phyloP scores from a whole-genome alignment of 106 monocot species.

The Acanthochlamys bracteata region DNA sequence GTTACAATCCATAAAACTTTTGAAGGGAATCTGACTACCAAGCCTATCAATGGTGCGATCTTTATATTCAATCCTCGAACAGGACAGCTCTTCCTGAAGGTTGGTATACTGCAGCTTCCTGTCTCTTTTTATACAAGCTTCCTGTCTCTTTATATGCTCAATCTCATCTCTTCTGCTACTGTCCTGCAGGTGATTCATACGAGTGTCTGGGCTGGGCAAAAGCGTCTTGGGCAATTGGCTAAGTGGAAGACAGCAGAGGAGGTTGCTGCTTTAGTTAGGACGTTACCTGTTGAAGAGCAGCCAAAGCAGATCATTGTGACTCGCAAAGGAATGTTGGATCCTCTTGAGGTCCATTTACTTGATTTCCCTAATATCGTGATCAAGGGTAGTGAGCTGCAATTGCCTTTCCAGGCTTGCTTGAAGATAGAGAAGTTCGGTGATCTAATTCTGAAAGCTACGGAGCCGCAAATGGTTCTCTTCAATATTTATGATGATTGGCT shows the following conservation, averaged over 20 bases:
- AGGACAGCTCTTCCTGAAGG: slow-evolving; percentile 96
- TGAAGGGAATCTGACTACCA: slow-evolving; percentile 98
- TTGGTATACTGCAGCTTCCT: slow-evolving; percentile 10
- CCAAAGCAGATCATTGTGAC: slow-evolving; percentile 99
- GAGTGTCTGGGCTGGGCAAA: slow-evolving; percentile 99
- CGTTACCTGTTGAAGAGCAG: slow-evolving; percentile 96
- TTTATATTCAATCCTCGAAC: slow-evolving; percentile 99
- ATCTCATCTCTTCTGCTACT: neutral
- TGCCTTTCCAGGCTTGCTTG: slow-evolving; percentile 98
- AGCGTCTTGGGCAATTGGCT: slow-evolving; percentile 97
- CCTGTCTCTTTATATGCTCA: neutral
- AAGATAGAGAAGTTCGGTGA: slow-evolving; percentile 99
- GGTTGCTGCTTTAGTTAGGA: slow-evolving; percentile 92
- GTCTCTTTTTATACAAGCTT: neutral
- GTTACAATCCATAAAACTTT: slow-evolving; percentile 99
- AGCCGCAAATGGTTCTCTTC: slow-evolving; percentile 99
- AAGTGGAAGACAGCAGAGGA: slow-evolving; percentile 99
- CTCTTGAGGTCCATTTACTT: slow-evolving; percentile 93
- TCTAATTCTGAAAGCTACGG: slow-evolving; percentile 96
- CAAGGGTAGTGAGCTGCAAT: slow-evolving; percentile 96
- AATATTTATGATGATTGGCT: slow-evolving; percentile 99
- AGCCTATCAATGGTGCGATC: slow-evolving; percentile 98
- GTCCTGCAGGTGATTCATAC: slow-evolving; percentile 88
- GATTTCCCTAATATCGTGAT: slow-evolving; percentile 99
- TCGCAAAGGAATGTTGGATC: slow-evolving; percentile 98